Conservation (phyloP, 2,329 filamentous ascomycete genomes). For the Aspergillus eucalypticola region DNA sequence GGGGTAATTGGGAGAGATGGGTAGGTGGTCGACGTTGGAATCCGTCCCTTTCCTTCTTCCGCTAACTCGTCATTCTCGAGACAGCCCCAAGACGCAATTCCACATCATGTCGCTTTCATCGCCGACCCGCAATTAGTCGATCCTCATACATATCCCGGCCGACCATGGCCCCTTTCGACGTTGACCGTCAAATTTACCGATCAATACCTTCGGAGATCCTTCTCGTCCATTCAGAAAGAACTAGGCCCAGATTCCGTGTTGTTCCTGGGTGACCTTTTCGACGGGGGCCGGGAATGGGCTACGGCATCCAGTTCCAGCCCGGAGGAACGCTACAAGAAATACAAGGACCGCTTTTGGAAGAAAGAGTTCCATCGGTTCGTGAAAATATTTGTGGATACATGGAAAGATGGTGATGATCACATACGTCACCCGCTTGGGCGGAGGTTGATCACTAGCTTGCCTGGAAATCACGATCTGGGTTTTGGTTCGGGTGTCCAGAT, state of each 20-base stretch:
- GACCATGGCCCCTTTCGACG: slow-evolving; percentile 70
- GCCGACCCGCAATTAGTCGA: slow-evolving; percentile 92
- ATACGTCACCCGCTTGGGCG: slow-evolving; percentile 65
- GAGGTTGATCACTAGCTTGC: slow-evolving; percentile 80
- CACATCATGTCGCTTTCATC: slow-evolving; percentile 81
- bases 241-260: slow-evolving; percentile 84
- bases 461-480: slow-evolving; percentile 93
- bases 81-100: slow-evolving; percentile 73
- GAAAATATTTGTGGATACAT: slow-evolving; percentile 76
- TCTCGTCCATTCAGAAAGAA: slow-evolving; percentile 71
- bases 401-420: slow-evolving; percentile 58
- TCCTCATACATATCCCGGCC: slow-evolving; percentile 89
- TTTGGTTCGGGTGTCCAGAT: slow-evolving; percentile 84
- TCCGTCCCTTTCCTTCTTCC: background rate
- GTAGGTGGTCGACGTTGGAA: slow-evolving; percentile 52
- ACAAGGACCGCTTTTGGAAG: slow-evolving; percentile 81
- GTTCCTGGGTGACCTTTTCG: slow-evolving; percentile 92
- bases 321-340: slow-evolving; percentile 70
- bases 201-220: slow-evolving; percentile 82
- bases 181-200: slow-evolving; percentile 76
- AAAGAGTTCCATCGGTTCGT: slow-evolving; percentile 82
- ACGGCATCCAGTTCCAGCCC: slow-evolving; percentile 63
- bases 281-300: slow-evolving; percentile 93
- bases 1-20: slow-evolving; percentile 92
- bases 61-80: slow-evolving; percentile 1